Base-by-base conservation (phyloP, 768 basidiomycete genomes). In the Leccinum pellstonianum region DNA sequence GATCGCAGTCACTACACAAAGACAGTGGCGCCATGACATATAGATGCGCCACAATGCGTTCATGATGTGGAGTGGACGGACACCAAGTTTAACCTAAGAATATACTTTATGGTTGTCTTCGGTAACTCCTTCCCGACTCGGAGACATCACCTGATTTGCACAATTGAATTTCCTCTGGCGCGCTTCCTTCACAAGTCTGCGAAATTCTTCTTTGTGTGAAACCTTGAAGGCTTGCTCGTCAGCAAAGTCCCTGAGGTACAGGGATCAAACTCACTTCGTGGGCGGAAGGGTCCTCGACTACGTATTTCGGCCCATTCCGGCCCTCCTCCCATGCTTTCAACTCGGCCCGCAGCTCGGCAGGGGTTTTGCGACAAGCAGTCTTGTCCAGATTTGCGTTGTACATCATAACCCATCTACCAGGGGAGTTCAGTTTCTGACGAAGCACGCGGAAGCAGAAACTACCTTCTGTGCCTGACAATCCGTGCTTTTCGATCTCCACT, bases 361-460 rank as follows among this genome's bases (percentile, higher is more conserved):
- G 69, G 17, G 76, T 76, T 66, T 81, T 83, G 29, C 86, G 79
- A 49, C 79, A 75, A 17, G 64, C 54, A 19, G 78, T 77, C 62
- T 81, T 81, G 73, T 91, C 89, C 9, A 88, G 76, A 68, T 90
- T 91, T 29, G 87, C 83, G 61, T 91, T 91, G 64, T 80, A 86
- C 46, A 86, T 68, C 73, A 84, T 84, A 0, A 87, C 79, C 87
- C 87, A 91, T 62, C 88, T 90, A 17, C 29, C 19, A 5, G 51
- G 31, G 53, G 53, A 29, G 25, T 53, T 56, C n/a, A 63, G 37
- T 37, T 15, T 46, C 19, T 27, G 33, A 19, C 10, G 19, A 29
- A 37, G 17, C 14, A 23, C 6, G 15, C 3, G 6, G 6, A 21
- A 27, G 21, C 2, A 21, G 23, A n/a, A 66, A 74, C 6, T 67